phyloP scores from a whole-genome alignment of 1,139 yeast species.

The Kodamaea ohmeri region DNA sequence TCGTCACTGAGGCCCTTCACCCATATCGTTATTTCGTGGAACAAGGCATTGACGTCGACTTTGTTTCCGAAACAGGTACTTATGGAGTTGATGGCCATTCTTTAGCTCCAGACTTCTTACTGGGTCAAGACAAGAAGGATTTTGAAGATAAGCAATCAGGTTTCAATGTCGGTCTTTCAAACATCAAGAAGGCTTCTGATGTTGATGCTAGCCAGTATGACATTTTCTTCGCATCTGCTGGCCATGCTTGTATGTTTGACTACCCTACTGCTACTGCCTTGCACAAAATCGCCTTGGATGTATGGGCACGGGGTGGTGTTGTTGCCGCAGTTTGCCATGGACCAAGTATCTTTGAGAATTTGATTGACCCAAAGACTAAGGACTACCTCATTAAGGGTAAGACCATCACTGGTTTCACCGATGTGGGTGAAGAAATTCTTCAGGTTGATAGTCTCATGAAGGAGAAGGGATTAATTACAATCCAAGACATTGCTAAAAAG shows the following conservation, averaged over 20 bases:
- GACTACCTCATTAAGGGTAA: slow-evolving; percentile 19
- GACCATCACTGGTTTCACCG: slow-evolving; percentile 21
- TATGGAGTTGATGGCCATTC: slow-evolving; percentile 23
- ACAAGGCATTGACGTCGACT: slow-evolving; percentile 20
- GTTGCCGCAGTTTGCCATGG: slow-evolving; percentile 25
- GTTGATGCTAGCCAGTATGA: slow-evolving; percentile 19
- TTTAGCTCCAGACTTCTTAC: slow-evolving; percentile 14
- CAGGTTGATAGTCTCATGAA: slow-evolving; percentile 14
- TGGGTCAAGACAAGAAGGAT: slow-evolving; percentile 16
- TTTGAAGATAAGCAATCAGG: slow-evolving; percentile 16
- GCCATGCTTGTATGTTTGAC: slow-evolving; percentile 23
- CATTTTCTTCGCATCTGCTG: slow-evolving; percentile 24
- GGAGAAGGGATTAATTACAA: slow-evolving; percentile 13
- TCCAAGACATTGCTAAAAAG: slow-evolving; percentile 15
- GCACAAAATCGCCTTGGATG: slow-evolving; percentile 17
- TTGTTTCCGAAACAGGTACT: slow-evolving; percentile 23
- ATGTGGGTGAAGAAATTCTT: slow-evolving; percentile 19
- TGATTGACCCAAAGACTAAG: slow-evolving; percentile 16
- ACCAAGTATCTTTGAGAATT: slow-evolving; percentile 20
- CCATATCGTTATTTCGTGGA: slow-evolving; percentile 19
- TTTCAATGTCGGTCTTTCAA: slow-evolving; percentile 16
- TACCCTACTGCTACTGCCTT: slow-evolving; percentile 21
- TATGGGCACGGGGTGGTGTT: slow-evolving; percentile 19
- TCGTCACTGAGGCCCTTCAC: slow-evolving; percentile 20
- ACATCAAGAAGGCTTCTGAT: slow-evolving; percentile 18